phyloP scores from a whole-genome alignment of 192 early-diverging fungal genomes.

The Backusella morwellensis region DNA sequence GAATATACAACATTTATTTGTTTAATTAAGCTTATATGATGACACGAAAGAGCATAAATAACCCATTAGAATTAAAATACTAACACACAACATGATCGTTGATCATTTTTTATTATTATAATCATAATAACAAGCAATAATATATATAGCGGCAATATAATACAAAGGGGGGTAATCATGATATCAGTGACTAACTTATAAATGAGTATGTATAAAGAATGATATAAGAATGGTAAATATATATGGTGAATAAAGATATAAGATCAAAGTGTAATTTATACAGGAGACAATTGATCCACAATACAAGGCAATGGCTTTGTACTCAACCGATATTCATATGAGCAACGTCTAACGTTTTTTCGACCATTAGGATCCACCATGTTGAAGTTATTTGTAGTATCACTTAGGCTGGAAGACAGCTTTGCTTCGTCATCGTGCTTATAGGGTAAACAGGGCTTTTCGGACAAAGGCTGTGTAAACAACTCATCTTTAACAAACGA shows the following conservation, averaged over 20 bases:
- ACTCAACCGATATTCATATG: background rate
- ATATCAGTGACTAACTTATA: background rate
- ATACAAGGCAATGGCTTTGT: background rate
- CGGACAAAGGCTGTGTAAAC: background rate
- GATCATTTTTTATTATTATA: background rate
- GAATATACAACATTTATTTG: too few relatives aligned
- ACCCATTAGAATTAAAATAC: background rate
- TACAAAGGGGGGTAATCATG: background rate
- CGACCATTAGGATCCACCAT: background rate
- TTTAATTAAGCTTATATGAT: too few relatives aligned
- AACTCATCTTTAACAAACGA: background rate
- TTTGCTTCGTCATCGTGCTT: background rate
- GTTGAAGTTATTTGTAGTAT: background rate
- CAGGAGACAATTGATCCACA: background rate
- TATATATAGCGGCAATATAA: background rate
- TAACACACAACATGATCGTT: background rate
- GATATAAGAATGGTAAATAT: background rate
- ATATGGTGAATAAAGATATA: background rate
- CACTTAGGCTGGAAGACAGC: background rate
- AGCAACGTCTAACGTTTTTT: background rate
- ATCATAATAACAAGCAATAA: background rate
- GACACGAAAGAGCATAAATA: background rate
- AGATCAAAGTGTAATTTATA: background rate
- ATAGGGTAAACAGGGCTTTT: background rate
- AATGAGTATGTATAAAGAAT: background rate